Evolutionary conservation across 2,329 filamentous ascomycete genomes (phyloP).

Genomic region (Colletotrichum sp.): DNA sequence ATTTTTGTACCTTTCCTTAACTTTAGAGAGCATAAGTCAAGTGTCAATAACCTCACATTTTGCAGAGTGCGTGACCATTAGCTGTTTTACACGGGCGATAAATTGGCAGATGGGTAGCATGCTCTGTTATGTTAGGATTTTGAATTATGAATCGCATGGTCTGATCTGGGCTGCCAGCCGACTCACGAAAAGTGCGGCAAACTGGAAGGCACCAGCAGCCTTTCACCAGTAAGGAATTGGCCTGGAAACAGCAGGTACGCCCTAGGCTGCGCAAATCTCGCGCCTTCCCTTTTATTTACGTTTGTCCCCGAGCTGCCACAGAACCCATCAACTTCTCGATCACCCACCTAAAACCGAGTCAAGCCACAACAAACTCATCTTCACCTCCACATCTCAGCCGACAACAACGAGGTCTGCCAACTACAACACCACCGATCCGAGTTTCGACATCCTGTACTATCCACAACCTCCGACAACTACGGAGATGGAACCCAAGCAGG

Average conservation of each 20-base stretch:
- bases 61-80: not conserved
- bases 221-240: not conserved
- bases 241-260: not conserved
- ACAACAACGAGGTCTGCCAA: not conserved
- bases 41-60: not conserved
- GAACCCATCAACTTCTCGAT: not conserved
- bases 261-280: not conserved
- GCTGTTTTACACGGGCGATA: fast-evolving
- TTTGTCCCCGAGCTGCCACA: not conserved
- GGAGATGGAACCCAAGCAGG: not conserved
- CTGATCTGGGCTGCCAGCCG: not conserved
- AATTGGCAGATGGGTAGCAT: not conserved
- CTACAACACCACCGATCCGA: not conserved
- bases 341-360: not conserved
- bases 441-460: not conserved
- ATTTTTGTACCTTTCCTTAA: not conserved
- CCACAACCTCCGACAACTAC: not conserved
- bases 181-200: not conserved
- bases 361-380: not conserved
- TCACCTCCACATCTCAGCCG: not conserved
- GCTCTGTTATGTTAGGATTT: not conserved
- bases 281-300: not conserved
- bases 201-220: not conserved
- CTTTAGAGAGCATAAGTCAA: not conserved
- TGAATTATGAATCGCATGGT: not conserved